phyloP scores from a whole-genome alignment of 1,284 basidiomycete genomes.

The Rhizopogon parksii region DNA sequence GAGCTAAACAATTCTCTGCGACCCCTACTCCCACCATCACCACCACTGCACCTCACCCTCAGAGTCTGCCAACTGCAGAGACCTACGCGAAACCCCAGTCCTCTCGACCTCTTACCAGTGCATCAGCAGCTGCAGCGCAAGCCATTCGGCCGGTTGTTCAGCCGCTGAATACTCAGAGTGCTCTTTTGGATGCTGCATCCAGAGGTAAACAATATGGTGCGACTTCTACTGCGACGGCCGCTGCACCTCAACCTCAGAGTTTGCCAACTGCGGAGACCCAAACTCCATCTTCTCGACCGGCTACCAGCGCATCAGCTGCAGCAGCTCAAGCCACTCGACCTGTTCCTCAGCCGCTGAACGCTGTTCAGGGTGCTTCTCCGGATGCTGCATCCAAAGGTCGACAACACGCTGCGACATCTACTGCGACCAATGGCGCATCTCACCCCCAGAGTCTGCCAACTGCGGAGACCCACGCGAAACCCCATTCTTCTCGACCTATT shows the following conservation, averaged over 20 bases:
- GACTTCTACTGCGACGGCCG: neutral
- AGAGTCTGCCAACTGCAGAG: neutral
- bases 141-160: neutral
- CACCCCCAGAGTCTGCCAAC: neutral
- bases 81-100: neutral
- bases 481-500: neutral
- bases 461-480: neutral
- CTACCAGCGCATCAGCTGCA: neutral
- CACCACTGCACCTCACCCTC: neutral
- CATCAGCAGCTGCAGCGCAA: conserved; percentile 5
- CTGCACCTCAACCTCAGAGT: neutral
- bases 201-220: neutral
- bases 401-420: neutral
- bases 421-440: neutral
- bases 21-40: neutral
- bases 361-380: neutral
- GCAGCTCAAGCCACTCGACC: conserved; percentile 2
- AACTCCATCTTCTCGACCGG: neutral
- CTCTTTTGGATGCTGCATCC: neutral
- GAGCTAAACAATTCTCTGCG: neutral
- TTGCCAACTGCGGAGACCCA: neutral
- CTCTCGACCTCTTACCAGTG: neutral
- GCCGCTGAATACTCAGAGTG: neutral
- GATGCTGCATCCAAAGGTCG: neutral
- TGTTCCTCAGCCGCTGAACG: neutral